phyloP scores from a whole-genome alignment of 257 asterid genomes.

The Petrea volubilis region DNA sequence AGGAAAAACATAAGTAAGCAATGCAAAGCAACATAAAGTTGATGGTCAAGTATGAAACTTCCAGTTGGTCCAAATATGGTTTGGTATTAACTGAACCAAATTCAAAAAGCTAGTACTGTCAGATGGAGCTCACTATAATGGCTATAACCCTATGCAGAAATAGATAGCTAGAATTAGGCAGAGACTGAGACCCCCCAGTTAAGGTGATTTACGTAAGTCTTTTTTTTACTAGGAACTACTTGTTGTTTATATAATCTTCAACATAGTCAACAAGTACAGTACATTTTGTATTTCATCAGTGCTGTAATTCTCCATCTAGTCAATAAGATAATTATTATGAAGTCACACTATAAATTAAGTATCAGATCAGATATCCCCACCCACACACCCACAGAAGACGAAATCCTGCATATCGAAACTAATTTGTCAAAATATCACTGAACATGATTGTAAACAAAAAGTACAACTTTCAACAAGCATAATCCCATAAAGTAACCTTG shows the following conservation, averaged over 20 bases:
- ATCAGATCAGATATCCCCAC: background rate
- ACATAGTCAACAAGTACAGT: background rate
- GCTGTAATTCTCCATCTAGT: background rate
- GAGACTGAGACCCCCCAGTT: background rate
- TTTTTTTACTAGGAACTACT: background rate
- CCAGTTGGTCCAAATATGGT: conserved; percentile 6
- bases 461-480: conserved; percentile 18
- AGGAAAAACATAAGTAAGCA: conserved; percentile 13
- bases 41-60: background rate
- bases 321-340: background rate
- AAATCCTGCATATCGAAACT: background rate
- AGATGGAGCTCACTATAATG: background rate
- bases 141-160: background rate
- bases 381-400: background rate
- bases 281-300: background rate
- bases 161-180: background rate
- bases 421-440: conserved; percentile 2
- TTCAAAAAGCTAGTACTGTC: background rate
- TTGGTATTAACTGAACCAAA: background rate
- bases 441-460: conserved; percentile 15
- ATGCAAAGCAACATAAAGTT: conserved; percentile 7
- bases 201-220: background rate
- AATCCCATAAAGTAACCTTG: conserved; percentile 55
- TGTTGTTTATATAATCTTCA: conserved; percentile 5
- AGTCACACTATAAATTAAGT: background rate